Evolutionary conservation across 225 moss, liverwort and hornwort species (phyloP).

Genomic region (Pseudoscleropodium purum): DNA sequence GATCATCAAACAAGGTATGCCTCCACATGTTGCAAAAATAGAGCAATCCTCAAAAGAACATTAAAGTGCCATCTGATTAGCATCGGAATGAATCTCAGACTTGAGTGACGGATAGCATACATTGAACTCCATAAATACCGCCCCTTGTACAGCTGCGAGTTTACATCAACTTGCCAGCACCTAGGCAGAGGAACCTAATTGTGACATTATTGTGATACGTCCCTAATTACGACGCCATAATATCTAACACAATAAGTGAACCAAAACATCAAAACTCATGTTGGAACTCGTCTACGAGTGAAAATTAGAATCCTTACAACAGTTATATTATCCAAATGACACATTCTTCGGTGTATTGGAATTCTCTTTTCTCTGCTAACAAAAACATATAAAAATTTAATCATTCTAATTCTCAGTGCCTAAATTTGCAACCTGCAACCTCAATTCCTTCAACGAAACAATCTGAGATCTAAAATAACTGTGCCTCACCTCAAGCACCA

Average conservation of each 20-base stretch:
- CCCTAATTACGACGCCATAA: not conserved
- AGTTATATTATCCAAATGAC: not conserved
- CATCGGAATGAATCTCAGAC: not conserved
- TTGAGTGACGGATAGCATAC: not conserved
- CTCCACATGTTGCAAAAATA: not conserved
- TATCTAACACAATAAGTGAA: not conserved
- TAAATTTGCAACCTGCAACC: not conserved
- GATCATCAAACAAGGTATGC: not conserved
- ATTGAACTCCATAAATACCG: not conserved
- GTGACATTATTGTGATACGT: not conserved
- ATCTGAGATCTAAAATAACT: not conserved
- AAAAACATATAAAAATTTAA: not conserved
- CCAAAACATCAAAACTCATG: not conserved
- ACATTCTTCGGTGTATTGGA: not conserved
- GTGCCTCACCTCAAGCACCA: conserved; percentile 34
- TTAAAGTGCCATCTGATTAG: not conserved
- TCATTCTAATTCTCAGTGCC: not conserved
- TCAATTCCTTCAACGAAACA: not conserved
- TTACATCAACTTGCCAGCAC: not conserved
- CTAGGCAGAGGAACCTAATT: not conserved
- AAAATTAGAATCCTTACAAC: not conserved
- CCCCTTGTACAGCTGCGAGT: not conserved
- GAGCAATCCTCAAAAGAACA: not conserved
- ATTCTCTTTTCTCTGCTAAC: not conserved
- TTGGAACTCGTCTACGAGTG: not conserved